Evolutionary conservation across 2,329 filamentous ascomycete genomes (phyloP).

Genomic region (Neopestalotiopsis clavispora): DNA sequence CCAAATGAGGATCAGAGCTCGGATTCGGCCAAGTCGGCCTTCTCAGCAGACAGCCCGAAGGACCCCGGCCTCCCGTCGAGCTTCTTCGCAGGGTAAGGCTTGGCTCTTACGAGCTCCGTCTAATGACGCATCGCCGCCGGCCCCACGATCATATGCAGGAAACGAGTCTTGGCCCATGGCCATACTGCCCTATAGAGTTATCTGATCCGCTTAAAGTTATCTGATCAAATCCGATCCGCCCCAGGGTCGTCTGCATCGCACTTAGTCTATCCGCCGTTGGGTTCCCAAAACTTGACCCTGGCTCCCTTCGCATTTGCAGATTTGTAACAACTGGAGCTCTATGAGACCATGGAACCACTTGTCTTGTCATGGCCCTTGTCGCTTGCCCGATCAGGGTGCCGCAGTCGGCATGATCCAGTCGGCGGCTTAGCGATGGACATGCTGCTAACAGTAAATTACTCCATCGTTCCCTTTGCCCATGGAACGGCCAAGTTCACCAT

Average conservation of each 20-base stretch:
- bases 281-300: neutral
- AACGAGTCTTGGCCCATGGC: conserved; percentile 11
- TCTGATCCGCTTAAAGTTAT: conserved; percentile 19
- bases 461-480: neutral
- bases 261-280: conserved; percentile 5
- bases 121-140: conserved; percentile 14
- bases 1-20: conserved; percentile 1
- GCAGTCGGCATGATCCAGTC: conserved; percentile 11
- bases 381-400: conserved; percentile 1
- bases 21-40: conserved; percentile 2
- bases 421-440: conserved; percentile 1
- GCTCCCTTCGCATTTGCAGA: conserved; percentile 1
- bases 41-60: neutral
- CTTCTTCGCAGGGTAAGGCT: conserved; percentile 12
- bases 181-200: conserved; percentile 13
- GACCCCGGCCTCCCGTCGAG: neutral
- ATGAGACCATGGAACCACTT: conserved; percentile 7
- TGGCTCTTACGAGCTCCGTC: conserved; percentile 9
- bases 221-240: conserved; percentile 10
- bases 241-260: neutral
- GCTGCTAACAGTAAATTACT: neutral
- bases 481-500: neutral
- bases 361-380: conserved; percentile 12
- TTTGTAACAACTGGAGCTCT: conserved; percentile 5
- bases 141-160: conserved; percentile 11